Conservation (phyloP, 2,329 filamentous ascomycete genomes). For the Bipolaris zeicola region DNA sequence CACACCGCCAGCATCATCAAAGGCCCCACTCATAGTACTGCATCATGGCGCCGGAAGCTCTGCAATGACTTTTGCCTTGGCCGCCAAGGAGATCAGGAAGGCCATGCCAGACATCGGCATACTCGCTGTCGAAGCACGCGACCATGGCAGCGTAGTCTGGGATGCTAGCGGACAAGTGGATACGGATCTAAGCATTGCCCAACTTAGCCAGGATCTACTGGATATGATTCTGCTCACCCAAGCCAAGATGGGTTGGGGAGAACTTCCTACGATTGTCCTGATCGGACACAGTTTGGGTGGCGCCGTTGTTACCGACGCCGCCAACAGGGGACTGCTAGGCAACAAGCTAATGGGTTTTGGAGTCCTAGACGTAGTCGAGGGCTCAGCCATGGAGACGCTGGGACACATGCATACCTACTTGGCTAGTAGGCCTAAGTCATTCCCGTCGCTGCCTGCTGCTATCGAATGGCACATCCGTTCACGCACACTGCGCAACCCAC, state of each 20-base stretch:
- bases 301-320: constrained; percentile 85
- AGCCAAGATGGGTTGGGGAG: constrained; percentile 71
- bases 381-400: constrained; percentile 91
- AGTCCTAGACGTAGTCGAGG: constrained; percentile 92
- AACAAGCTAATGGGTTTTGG: constrained; percentile 78
- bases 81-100: constrained; percentile 77
- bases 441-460: constrained; percentile 75
- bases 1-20: constrained; percentile 70
- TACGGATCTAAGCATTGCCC: constrained; percentile 73
- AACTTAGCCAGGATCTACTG: constrained; percentile 74
- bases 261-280: constrained; percentile 75
- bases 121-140: constrained; percentile 82
- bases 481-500: constrained; percentile 80
- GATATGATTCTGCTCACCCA: constrained; percentile 71
- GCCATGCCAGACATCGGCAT: constrained; percentile 80
- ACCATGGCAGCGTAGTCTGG: constrained; percentile 73
- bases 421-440: constrained; percentile 76
- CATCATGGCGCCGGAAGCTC: constrained; percentile 96
- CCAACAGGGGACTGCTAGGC: constrained; percentile 69
- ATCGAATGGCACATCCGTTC: constrained; percentile 95
- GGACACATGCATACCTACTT: constrained; percentile 94
- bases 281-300: constrained; percentile 94
- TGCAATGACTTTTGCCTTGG: constrained; percentile 85
- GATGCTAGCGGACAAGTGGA: constrained; percentile 45
- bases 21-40: constrained; percentile 84